These are phyloP conservation scores for Mycena galopus DNA, from an alignment of 768 basidiomycete genomes.

Conservation along the genomic window DNA sequence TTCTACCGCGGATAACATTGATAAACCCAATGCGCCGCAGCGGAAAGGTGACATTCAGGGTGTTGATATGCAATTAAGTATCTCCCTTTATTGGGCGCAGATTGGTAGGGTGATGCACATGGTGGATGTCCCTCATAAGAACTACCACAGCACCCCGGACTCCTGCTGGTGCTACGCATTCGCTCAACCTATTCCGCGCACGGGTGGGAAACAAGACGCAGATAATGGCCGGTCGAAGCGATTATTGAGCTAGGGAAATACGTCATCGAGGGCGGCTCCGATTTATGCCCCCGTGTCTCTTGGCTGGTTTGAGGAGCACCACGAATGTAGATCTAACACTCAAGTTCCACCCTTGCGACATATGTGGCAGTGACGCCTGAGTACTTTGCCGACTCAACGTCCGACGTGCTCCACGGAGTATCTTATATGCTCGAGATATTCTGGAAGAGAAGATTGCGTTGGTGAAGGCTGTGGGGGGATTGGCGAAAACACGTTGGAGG, in stretches of 20 bases:
- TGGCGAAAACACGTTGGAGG: conserved; percentile 49
- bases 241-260: conserved; percentile 46
- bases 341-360: conserved; percentile 8
- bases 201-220: conserved; percentile 41
- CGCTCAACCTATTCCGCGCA: conserved; percentile 41
- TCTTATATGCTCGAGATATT: conserved; percentile 41
- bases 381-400: conserved; percentile 11
- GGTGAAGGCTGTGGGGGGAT: conserved; percentile 52
- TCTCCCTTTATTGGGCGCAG: conserved; percentile 55
- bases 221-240: conserved; percentile 53
- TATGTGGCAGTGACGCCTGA: not conserved
- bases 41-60: too few relatives aligned
- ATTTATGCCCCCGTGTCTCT: conserved; percentile 49
- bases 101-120: conserved; percentile 51
- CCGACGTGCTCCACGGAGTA: conserved; percentile 32
- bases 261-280: conserved; percentile 45
- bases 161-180: conserved; percentile 47
- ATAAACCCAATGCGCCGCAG: too few relatives aligned
- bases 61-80: too few relatives aligned
- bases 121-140: conserved; percentile 13
- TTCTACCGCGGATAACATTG: too few relatives aligned
- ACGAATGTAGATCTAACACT: conserved; percentile 2
- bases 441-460: conserved; percentile 44
- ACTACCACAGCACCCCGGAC: conserved; percentile 48
- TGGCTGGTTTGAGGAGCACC: conserved; percentile 42